Conservation (phyloP, 148 eudicot genomes). For the Camellia japonica region DNA sequence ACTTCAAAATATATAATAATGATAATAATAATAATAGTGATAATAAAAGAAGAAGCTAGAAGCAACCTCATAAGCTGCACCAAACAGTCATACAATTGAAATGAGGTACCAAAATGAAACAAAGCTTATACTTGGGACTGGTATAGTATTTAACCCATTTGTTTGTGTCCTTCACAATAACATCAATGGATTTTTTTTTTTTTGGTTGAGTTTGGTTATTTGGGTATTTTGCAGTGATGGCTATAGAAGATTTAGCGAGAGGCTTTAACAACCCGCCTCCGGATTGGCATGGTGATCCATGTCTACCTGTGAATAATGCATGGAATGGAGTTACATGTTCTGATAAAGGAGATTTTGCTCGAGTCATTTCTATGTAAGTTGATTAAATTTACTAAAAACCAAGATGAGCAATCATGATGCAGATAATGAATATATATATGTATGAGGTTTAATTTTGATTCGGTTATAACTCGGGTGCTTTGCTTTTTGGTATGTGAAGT, state of each 20-base stretch:
- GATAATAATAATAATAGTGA: no score
- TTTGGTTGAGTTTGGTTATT: not conserved
- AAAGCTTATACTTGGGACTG: no score
- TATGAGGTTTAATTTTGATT: not conserved
- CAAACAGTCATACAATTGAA: no score
- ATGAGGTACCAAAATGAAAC: no score
- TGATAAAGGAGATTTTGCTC: constrained; percentile 20
- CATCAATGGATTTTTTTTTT: no score
- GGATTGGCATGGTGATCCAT: constrained; percentile 94
- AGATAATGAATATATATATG: not conserved
- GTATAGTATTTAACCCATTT: no score
- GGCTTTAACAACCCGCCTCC: constrained; percentile 48
- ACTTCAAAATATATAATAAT: no score
- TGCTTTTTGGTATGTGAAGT: constrained; percentile 32
- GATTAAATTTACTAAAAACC: not conserved
- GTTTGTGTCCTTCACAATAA: no score
- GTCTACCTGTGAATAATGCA: constrained; percentile 57
- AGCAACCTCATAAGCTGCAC: no score
- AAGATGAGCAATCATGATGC: not conserved
- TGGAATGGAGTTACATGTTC: constrained; percentile 78
- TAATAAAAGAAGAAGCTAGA: no score
- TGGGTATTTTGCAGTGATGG: constrained; percentile 37
- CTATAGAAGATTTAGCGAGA: constrained; percentile 46
- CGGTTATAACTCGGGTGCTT: not conserved
- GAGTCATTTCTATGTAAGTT: constrained; percentile 69